These are phyloP conservation scores for Artemisia annua DNA, from an alignment of 129 eudicot species.

Conservation along the genomic window DNA sequence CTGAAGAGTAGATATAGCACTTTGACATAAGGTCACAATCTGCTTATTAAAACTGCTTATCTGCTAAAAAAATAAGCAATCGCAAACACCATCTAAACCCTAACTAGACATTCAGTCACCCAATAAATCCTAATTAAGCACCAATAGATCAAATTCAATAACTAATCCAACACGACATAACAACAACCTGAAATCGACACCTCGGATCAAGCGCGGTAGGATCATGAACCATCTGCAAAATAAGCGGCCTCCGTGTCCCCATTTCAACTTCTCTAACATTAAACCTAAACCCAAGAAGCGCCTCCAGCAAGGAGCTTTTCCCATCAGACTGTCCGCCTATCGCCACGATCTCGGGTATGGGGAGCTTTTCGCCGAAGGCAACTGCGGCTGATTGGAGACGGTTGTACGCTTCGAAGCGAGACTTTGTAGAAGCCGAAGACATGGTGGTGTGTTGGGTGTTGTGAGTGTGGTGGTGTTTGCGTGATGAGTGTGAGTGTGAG, in stretches of 20 bases:
- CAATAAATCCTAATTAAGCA: neutral
- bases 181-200: conserved; percentile 85
- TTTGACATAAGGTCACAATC: neutral
- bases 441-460: conserved; percentile 36
- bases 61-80: neutral
- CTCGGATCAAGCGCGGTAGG: conserved; percentile 74
- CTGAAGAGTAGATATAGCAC: too few relatives aligned
- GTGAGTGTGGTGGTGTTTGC: conserved; percentile 38
- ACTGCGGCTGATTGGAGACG: conserved; percentile 96
- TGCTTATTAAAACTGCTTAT: neutral
- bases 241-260: conserved; percentile 95
- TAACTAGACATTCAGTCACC: neutral
- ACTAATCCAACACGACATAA: too few relatives aligned
- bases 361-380: conserved; percentile 93
- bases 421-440: conserved; percentile 43
- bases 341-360: conserved; percentile 96
- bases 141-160: conserved; percentile 26
- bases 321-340: conserved; percentile 99
- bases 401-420: conserved; percentile 85
- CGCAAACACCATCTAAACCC: neutral
- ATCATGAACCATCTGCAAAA: conserved; percentile 96
- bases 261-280: conserved; percentile 96
- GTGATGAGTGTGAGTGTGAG: conserved; percentile 37
- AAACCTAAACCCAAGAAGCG: conserved; percentile 90
- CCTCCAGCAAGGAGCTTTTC: conserved; percentile 97